Percentiles rank a stretch among this genome's conserved stretches.
These are phyloP conservation scores for Backusella australiensis DNA, from an alignment of 192 early-diverging fungal species.

Conservation along the genomic window DNA sequence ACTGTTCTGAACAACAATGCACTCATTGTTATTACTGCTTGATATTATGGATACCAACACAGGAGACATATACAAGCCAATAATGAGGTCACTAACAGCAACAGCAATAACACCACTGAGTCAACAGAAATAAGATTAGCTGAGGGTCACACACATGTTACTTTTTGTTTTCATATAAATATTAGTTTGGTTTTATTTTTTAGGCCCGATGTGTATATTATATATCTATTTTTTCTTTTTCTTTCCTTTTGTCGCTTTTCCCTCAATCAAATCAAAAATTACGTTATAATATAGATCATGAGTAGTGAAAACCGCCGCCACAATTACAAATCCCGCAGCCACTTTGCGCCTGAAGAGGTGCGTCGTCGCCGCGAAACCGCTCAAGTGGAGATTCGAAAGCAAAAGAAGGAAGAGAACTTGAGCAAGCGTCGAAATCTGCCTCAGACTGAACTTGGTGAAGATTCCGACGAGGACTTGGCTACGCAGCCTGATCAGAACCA, in stretches of 20 bases:
- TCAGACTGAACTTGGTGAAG: constrained; percentile 45
- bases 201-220: background rate
- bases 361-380: constrained; percentile 91
- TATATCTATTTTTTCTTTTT: background rate
- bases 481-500: background rate
- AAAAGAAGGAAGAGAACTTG: constrained; percentile 92
- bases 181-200: background rate
- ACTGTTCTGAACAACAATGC: no score
- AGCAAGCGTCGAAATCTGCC: constrained; percentile 91
- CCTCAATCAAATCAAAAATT: background rate
- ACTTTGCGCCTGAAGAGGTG: constrained; percentile 87
- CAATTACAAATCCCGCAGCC: constrained; percentile 85
- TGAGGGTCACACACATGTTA: background rate
- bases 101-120: no score
- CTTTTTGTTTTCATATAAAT: background rate
- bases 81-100: no score
- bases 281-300: constrained; percentile 25
- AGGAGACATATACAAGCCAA: no score
- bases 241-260: background rate
- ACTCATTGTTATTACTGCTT: no score
- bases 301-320: constrained; percentile 61
- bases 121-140: background rate
- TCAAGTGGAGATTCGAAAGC: constrained; percentile 90
- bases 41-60: no score
- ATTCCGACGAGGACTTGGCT: constrained; percentile 69